Evolutionary conservation across 345 rosid species (phyloP), one percentile per base, ranked within the genome.

Genomic region (Orychophragmus violaceus): DNA sequence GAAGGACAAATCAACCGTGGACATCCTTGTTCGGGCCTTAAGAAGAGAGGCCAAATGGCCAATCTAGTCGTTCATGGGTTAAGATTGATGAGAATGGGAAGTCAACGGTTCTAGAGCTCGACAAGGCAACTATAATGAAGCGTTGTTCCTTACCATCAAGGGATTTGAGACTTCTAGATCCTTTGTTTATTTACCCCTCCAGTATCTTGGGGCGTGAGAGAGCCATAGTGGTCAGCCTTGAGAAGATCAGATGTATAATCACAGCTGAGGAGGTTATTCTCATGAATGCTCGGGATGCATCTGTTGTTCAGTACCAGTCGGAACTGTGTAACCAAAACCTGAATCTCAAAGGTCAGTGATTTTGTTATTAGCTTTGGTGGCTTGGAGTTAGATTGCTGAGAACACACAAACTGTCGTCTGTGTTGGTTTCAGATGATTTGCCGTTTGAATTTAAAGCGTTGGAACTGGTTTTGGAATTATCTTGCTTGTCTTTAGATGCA

Each of bases 11-110:
- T 64, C 24, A 85, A 59, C 75, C 84, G 77, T 19, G 71, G 82
- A 1, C 53, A 79, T 59, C 77, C 79, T 22, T 73, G 75, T 55
- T 68, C 78, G 3, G 84, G 90, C 30, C 74, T 67, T 21, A 94
- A 87, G 85, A 94, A 88, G 83, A 87, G 99, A 80, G 93, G 91
- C 21, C 96, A 88, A 87, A 97, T 79, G 93, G 91, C 21, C 96
- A 88, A 35, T 88, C 85, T 66, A 81, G 77, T 73, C 96, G 97
- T 65, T 94, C 99, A 4, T 94, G 97, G 97, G 82, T 94, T 62
- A 87, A 85, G 74, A 94, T 94, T 36, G 88, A 85, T 64, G 81
- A 76, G 66, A 64, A 85, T 72, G 99, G 99, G 42, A 82, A 71
- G 76, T 80, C 84, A 0, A 67, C 75, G 46, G 71, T 88, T 27